Evolutionary conservation across 331 rosid genomes (phyloP).

Genomic region (Spiraea crenata): DNA sequence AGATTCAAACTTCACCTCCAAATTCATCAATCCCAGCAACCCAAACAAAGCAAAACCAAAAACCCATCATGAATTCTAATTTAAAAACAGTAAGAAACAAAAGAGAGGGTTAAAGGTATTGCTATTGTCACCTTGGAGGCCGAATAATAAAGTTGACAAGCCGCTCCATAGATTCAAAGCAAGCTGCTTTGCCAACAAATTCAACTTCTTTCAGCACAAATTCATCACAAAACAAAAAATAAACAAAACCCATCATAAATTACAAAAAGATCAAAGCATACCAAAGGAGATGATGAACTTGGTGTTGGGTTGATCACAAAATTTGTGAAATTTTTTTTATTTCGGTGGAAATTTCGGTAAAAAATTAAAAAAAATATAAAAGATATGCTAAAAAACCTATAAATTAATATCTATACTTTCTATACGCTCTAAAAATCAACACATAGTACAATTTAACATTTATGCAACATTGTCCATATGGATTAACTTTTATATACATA

Average conservation of each 20-base stretch:
- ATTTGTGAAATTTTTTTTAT: no score
- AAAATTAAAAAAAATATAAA: no score
- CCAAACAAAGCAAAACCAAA: conserved; percentile 26
- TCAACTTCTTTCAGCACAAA: conserved; percentile 10
- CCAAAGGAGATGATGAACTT: background rate
- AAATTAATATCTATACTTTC: no score
- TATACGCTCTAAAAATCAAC: no score
- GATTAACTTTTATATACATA: no score
- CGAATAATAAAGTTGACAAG: conserved; percentile 81
- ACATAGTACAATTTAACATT: no score
- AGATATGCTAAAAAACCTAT: no score
- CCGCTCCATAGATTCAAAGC: conserved; percentile 62
- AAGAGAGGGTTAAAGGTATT: background rate
- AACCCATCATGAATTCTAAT: conserved; percentile 30
- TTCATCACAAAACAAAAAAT: background rate
- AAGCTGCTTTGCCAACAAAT: conserved; percentile 10
- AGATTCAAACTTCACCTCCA: conserved; percentile 17
- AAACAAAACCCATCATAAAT: background rate
- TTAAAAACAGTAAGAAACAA: background rate
- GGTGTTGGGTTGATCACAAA: conserved; percentile 1
- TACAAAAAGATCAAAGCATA: background rate
- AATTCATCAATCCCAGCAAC: conserved; percentile 27
- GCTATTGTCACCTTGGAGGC: conserved; percentile 61
- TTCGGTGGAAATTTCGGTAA: no score
- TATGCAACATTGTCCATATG: no score